Percentiles rank a stretch among this genome's conserved stretches.
These are phyloP conservation scores for Nemania sp. DNA, from an alignment of 2,329 filamentous ascomycete genomes.

Conservation along the genomic window DNA sequence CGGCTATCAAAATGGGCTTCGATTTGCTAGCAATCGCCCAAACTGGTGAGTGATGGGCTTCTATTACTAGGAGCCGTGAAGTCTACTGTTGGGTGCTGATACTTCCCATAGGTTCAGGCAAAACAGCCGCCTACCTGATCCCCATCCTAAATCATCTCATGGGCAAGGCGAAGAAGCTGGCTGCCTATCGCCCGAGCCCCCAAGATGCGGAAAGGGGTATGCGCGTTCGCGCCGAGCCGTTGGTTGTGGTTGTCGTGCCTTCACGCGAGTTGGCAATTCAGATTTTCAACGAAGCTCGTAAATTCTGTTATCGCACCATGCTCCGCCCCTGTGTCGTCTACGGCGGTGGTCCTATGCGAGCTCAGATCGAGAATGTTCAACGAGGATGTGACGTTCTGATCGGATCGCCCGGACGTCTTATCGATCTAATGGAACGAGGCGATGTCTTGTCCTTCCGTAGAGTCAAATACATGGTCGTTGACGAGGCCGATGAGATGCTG, in stretches of 20 bases:
- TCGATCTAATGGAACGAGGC: conserved; percentile 79
- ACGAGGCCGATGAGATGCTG: conserved; percentile 95
- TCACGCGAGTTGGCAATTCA: conserved; percentile 91
- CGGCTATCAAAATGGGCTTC: conserved; percentile 73
- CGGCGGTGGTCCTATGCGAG: conserved; percentile 74
- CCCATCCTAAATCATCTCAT: conserved; percentile 89
- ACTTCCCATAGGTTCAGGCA: conserved; percentile 75
- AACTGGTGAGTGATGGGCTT: conserved; percentile 69
- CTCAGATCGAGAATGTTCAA: conserved; percentile 73
- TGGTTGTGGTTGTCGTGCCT: conserved; percentile 84
- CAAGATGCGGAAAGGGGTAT: conserved; percentile 48
- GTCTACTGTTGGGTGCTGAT: conserved; percentile 2
- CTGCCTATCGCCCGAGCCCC: conserved; percentile 74
- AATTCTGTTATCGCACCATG: conserved; percentile 94
- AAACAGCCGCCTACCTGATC: conserved; percentile 90
- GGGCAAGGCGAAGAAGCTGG: conserved; percentile 91
- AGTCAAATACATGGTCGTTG: conserved; percentile 80
- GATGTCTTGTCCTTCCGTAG: conserved; percentile 72
- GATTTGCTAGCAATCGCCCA: conserved; percentile 91
- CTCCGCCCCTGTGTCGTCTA: conserved; percentile 89
- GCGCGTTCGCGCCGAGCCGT: conserved; percentile 75
- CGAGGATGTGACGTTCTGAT: conserved; percentile 90
- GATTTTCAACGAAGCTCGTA: conserved; percentile 92
- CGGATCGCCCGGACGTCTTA: conserved; percentile 82
- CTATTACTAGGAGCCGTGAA: background rate